Conservation (phyloP, 495 filamentous ascomycete species). For the Talaromyces thailandensis region DNA sequence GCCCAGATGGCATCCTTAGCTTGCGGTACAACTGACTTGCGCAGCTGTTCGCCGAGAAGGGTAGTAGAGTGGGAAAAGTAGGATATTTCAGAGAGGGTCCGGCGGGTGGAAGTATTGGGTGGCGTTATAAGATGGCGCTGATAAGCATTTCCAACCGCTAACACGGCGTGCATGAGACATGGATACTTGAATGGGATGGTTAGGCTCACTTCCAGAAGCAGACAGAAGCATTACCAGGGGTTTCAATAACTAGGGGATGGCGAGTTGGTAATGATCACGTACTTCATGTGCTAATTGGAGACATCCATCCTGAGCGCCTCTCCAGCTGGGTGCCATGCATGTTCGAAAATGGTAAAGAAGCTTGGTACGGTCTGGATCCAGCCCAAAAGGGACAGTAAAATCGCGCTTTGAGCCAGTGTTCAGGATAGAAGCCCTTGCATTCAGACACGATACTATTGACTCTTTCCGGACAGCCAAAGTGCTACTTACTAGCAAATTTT, state of each 20-base stretch:
- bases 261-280: background rate
- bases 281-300: background rate
- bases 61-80: slow-evolving; percentile 23
- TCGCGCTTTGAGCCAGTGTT: background rate
- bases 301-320: background rate
- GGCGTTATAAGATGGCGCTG: slow-evolving; percentile 18
- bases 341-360: background rate
- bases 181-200: slow-evolving; percentile 18
- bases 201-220: background rate
- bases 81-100: slow-evolving; percentile 20
- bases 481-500: background rate
- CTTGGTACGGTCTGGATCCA: background rate
- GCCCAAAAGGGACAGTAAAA: background rate
- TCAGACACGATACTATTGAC: background rate
- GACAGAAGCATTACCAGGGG: background rate
- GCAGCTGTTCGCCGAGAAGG: slow-evolving; percentile 21
- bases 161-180: slow-evolving; percentile 31
- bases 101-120: background rate
- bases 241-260: background rate
- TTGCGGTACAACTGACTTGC: slow-evolving; percentile 14
- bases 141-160: slow-evolving; percentile 25
- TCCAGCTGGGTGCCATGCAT: background rate
- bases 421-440: background rate
- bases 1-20: slow-evolving; percentile 34
- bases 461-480: background rate